Evolutionary conservation across 2,329 filamentous ascomycete genomes (phyloP), one percentile per base, ranked within the genome.

Genomic region (Exserohilum rostratum): DNA sequence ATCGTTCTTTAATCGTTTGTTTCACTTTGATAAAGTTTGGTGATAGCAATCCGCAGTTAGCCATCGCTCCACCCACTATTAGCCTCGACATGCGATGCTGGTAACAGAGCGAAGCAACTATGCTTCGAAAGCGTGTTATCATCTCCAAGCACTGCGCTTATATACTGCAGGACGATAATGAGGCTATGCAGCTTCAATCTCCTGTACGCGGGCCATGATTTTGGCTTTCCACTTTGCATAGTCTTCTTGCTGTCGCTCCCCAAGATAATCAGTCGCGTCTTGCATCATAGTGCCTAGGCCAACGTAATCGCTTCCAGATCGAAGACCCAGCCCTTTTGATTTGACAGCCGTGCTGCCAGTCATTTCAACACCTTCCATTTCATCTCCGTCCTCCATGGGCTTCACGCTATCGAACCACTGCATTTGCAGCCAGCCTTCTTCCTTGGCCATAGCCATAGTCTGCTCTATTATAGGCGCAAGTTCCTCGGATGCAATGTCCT

Each of bases 281-380:
- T 92, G 89, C 64, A 93, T 85, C 89, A 92, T 92, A 2, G 87
- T 89, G 2, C 79, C 79, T 13, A 82, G 57, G 72, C 73, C 85
- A 75, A 81, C 73, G 35, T 72, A 70, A 29, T 66, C 65, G 49
- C 68, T 78, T 50, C 83, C 67, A 72, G 76, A 64, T 79, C 77
- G 53, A 71, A 72, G 40, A 69, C 69, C 65, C 69, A 74, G 49
- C 74, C 76, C n/a, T 75, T 74, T 44, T 46, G 74, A 65, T 33
- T 71, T 56, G 45, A 65, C 70, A n/a, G 31, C 22, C 9, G 17
- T 62, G 1, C 72, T 73, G 7, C 65, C 56, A 3, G 56, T 57
- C 42, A 44, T 57, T 29, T 69, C 61, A 2, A 69, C 58, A 22
- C 63, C 70, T 45, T 70, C 69, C 64, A 70, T 70, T 6, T 59